Percentiles rank a stretch among this genome's conserved stretches.
phyloP scores from a whole-genome alignment of 768 basidiomycete species.

The Pholiota molesta region DNA sequence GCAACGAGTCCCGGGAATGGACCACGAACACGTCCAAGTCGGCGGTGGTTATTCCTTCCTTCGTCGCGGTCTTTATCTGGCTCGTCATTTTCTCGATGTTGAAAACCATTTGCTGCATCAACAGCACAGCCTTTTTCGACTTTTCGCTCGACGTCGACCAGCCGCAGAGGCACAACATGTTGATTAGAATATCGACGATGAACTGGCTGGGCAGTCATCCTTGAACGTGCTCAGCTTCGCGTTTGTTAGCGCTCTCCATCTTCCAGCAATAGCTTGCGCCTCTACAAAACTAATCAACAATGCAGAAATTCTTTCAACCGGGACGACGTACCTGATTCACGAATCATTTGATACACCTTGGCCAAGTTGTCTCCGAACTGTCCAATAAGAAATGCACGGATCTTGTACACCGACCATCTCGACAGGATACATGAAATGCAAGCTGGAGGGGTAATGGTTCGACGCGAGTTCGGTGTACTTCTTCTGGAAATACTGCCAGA shows the following conservation, averaged over 20 bases:
- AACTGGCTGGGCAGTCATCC: conserved; percentile 10
- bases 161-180: conserved; percentile 22
- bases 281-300: conserved; percentile 29
- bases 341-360: conserved; percentile 11
- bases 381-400: neutral
- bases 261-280: conserved; percentile 47
- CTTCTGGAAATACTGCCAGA: conserved; percentile 19
- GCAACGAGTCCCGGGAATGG: conserved; percentile 10
- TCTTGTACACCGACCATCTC: conserved; percentile 10
- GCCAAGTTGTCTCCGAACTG: neutral
- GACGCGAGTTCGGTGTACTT: conserved; percentile 14
- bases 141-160: conserved; percentile 18
- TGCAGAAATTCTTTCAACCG: no score
- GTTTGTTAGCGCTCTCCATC: conserved; percentile 54
- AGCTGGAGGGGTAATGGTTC: conserved; percentile 27
- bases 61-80: conserved; percentile 21
- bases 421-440: conserved; percentile 19
- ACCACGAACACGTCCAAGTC: conserved; percentile 26
- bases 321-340: conserved; percentile 27
- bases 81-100: conserved; percentile 17
- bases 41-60: conserved; percentile 27
- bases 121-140: conserved; percentile 13
- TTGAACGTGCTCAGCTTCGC: conserved; percentile 11
- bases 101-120: conserved; percentile 19
- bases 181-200: conserved; percentile 12